Conservation (phyloP, 768 basidiomycete species). For the Suillus discolor region DNA sequence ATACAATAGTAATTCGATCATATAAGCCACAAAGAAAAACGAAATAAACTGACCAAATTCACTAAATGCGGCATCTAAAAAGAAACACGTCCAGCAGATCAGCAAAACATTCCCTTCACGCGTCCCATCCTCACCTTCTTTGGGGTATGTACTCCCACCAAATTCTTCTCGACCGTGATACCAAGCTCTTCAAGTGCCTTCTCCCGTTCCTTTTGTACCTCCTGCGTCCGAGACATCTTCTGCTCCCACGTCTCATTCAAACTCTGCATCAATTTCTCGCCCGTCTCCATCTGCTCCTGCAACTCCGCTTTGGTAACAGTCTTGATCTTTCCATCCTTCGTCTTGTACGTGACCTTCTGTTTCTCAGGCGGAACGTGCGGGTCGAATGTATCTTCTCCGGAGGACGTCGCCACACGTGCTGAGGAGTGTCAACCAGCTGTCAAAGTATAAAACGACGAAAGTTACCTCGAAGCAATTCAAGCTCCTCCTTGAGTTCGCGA, state of each 20-base stretch:
- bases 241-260: constrained; percentile 97
- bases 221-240: constrained; percentile 87
- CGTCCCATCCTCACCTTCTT: constrained; percentile 66
- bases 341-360: constrained; percentile 93
- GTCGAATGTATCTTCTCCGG: constrained; percentile 79
- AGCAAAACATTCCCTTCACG: constrained; percentile 11
- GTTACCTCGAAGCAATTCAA: constrained; percentile 86
- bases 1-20: constrained; percentile 19
- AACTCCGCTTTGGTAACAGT: constrained; percentile 97
- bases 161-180: constrained; percentile 95
- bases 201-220: constrained; percentile 96
- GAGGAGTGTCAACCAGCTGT: constrained; percentile 15
- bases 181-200: constrained; percentile 97
- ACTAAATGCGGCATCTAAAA: constrained; percentile 89
- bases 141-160: constrained; percentile 96
- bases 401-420: constrained; percentile 76
- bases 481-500: constrained; percentile 97
- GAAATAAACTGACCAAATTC: constrained; percentile 70
- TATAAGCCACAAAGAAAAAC: not conserved
- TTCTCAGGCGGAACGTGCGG: constrained; percentile 88
- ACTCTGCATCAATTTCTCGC: constrained; percentile 93
- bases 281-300: constrained; percentile 94
- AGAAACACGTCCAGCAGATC: constrained; percentile 14
- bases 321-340: constrained; percentile 91
- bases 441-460: constrained; percentile 12